Conservation (phyloP, 139 green algal species). For the Limnomonas spitsbergensis region DNA sequence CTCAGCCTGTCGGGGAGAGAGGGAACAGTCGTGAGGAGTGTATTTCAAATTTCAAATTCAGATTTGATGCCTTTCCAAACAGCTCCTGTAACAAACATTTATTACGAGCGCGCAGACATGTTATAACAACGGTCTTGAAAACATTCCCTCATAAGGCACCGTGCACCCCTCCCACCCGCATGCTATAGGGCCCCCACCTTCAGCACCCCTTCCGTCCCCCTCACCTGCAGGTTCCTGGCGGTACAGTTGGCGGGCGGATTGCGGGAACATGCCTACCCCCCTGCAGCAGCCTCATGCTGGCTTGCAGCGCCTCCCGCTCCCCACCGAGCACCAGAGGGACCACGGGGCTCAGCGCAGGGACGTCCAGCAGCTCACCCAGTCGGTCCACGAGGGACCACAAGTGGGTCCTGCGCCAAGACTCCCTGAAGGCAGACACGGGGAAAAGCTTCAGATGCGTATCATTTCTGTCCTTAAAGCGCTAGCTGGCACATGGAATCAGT, state of each 20-base stretch:
- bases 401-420: slow-evolving; percentile 71
- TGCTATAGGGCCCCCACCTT: neutral
- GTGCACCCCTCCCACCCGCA: neutral
- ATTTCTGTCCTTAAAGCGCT: slow-evolving; percentile 2
- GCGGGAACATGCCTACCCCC: slow-evolving; percentile 71
- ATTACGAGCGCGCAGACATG: neutral
- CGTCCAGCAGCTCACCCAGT: slow-evolving; percentile 45
- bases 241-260: slow-evolving; percentile 90
- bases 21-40: neutral
- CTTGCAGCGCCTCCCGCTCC: slow-evolving; percentile 61
- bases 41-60: neutral
- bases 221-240: slow-evolving; percentile 63
- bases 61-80: neutral
- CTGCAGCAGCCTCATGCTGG: slow-evolving; percentile 52
- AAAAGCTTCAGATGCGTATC: neutral
- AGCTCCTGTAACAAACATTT: neutral
- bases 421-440: slow-evolving; percentile 45
- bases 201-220: neutral
- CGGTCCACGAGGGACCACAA: slow-evolving; percentile 53
- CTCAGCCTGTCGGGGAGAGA: slow-evolving; percentile 47
- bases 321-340: slow-evolving; percentile 79
- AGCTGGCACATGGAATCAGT: neutral
- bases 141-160: neutral
- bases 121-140: neutral
- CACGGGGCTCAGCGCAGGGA: slow-evolving; percentile 71